phyloP scores from a whole-genome alignment of 2,329 filamentous ascomycete genomes.

The Diaporthe sp. region DNA sequence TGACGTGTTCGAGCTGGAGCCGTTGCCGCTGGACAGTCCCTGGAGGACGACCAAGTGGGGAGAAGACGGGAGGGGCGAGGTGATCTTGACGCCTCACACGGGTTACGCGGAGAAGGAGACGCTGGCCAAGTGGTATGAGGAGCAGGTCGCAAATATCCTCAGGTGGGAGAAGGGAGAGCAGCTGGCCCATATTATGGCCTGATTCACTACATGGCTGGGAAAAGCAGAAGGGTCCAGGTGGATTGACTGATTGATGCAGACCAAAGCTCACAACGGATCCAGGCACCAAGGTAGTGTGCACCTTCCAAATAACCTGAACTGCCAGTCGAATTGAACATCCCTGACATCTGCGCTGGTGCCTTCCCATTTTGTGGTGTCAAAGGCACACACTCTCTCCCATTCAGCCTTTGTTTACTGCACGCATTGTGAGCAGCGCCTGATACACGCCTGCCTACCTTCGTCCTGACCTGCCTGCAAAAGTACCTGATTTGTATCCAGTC shows the following conservation, averaged over 20 bases:
- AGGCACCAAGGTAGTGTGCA: not conserved
- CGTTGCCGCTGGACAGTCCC: constrained; percentile 73
- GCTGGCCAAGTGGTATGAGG: constrained; percentile 76
- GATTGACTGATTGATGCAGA: not conserved
- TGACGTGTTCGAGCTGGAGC: constrained; percentile 82
- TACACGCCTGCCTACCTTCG: not conserved
- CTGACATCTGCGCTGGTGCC: not conserved
- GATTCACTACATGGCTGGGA: not conserved
- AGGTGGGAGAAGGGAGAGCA: constrained; percentile 57
- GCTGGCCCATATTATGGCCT: constrained; percentile 34
- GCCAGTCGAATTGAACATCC: not conserved
- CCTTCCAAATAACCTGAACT: not conserved
- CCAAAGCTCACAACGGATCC: not conserved
- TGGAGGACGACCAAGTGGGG: constrained; percentile 79
- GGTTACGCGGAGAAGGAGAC: constrained; percentile 79
- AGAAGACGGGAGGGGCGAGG: constrained; percentile 67
- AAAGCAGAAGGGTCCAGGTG: not conserved
- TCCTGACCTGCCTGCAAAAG: not conserved
- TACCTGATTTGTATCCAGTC: not conserved
- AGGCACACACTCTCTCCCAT: not conserved
- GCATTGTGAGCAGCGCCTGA: not conserved
- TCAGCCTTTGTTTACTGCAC: constrained; percentile 7
- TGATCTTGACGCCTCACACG: constrained; percentile 80
- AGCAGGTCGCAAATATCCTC: constrained; percentile 74
- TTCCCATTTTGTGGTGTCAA: not conserved